Evolutionary conservation across 805 yeast genomes (phyloP).

Genomic region (Kodamaea kakaduensis): DNA sequence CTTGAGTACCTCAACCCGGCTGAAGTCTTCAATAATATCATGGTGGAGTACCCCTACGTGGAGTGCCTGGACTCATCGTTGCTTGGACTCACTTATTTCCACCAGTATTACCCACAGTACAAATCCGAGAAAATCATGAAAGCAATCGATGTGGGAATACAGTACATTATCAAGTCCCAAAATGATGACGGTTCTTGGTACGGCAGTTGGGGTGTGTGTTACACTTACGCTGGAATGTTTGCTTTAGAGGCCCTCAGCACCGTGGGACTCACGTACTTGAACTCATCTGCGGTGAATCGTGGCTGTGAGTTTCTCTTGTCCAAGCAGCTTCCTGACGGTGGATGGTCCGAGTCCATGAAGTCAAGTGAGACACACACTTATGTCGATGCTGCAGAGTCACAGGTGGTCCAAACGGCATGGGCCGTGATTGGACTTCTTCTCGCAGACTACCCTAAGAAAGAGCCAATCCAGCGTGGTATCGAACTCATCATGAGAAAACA

Average conservation of each 20-base stretch:
- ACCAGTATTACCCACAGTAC: slow-evolving; percentile 59
- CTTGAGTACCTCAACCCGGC: slow-evolving; percentile 88
- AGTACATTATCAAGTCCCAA: slow-evolving; percentile 68
- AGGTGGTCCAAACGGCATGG: slow-evolving; percentile 93
- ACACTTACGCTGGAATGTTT: slow-evolving; percentile 95
- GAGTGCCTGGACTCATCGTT: slow-evolving; percentile 97
- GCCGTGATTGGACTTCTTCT: slow-evolving; percentile 74
- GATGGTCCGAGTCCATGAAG: slow-evolving; percentile 96
- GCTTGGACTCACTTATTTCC: slow-evolving; percentile 78
- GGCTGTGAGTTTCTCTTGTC: slow-evolving; percentile 84
- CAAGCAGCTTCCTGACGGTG: slow-evolving; percentile 84
- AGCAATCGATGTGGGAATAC: slow-evolving; percentile 72
- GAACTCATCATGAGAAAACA: slow-evolving; percentile 64
- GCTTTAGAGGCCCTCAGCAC: slow-evolving; percentile 88
- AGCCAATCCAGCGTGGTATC: slow-evolving; percentile 61
- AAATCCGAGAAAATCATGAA: slow-evolving; percentile 57
- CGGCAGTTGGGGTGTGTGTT: slow-evolving; percentile 98
- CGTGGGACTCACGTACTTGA: slow-evolving; percentile 59
- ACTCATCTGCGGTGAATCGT: slow-evolving; percentile 54
- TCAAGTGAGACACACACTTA: slow-evolving; percentile 79
- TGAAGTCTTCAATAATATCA: slow-evolving; percentile 94
- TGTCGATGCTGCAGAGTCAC: slow-evolving; percentile 58
- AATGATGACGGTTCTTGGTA: slow-evolving; percentile 90
- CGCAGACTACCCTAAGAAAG: slow-evolving; percentile 72
- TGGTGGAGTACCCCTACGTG: slow-evolving; percentile 98